phyloP scores from a whole-genome alignment of 179 eudicot species.

The Vitellaria paradoxa region DNA sequence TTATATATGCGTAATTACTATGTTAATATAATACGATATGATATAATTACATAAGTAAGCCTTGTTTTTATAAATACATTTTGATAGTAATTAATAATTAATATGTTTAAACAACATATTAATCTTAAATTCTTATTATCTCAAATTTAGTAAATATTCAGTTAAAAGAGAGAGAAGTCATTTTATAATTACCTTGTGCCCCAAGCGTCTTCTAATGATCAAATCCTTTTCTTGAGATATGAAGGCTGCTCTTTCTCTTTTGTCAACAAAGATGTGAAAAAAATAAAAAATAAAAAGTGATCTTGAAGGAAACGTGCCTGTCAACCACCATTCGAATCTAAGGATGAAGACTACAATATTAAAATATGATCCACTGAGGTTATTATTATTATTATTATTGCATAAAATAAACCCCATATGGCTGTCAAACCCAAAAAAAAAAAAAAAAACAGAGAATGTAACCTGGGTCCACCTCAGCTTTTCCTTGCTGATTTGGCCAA shows the following conservation, averaged over 20 bases:
- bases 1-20: too few relatives aligned
- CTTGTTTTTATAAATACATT: too few relatives aligned
- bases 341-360: slow-evolving; percentile 14
- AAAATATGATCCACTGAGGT: not conserved
- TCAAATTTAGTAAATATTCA: too few relatives aligned
- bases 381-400: not conserved
- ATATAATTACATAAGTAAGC: too few relatives aligned
- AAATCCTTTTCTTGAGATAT: not conserved
- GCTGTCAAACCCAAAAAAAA: not conserved
- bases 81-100: too few relatives aligned
- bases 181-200: slow-evolving; percentile 14
- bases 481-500: not conserved
- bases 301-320: slow-evolving; percentile 4
- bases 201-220: slow-evolving; percentile 15
- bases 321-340: slow-evolving; percentile 14
- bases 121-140: too few relatives aligned
- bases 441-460: not conserved
- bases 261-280: not conserved
- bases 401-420: not conserved
- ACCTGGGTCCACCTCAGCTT: not conserved
- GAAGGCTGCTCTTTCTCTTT: not conserved
- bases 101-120: too few relatives aligned
- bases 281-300: not conserved
- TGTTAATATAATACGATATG: too few relatives aligned
- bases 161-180: too few relatives aligned